Evolutionary conservation across 2,329 filamentous ascomycete species (phyloP).

Genomic region (Exophiala calicioides): DNA sequence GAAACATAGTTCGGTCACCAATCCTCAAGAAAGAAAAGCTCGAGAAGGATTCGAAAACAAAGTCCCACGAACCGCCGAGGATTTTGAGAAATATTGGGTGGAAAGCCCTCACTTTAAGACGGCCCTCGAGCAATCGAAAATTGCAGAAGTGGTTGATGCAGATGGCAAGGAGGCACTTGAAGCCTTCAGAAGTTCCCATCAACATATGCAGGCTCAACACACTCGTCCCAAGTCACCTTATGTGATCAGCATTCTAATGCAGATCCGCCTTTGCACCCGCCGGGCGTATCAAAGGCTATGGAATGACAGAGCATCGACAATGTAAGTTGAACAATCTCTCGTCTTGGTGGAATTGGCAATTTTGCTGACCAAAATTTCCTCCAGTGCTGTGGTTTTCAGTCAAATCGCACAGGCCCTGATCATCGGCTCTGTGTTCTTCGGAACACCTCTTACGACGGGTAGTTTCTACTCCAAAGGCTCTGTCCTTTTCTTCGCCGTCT

Average conservation of each 20-base stretch:
- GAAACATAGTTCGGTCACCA: constrained; percentile 54
- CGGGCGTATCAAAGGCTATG: constrained; percentile 67
- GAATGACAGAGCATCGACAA: constrained; percentile 58
- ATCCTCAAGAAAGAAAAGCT: constrained; percentile 53
- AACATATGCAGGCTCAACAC: constrained; percentile 51
- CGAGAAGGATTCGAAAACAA: constrained; percentile 45
- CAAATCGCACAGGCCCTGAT: constrained; percentile 63
- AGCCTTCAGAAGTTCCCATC: constrained; percentile 51
- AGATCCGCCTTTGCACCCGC: constrained; percentile 58
- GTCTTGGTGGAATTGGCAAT: constrained; percentile 37
- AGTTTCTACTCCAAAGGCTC: constrained; percentile 66
- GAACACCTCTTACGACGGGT: constrained; percentile 57
- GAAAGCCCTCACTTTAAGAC: constrained; percentile 57
- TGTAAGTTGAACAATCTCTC: constrained; percentile 55
- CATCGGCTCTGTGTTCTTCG: constrained; percentile 67
- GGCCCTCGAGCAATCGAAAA: constrained; percentile 53
- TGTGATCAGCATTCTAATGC: constrained; percentile 55
- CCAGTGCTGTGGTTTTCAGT: constrained; percentile 59
- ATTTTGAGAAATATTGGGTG: constrained; percentile 63
- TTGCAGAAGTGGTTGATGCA: constrained; percentile 52
- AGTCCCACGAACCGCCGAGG: constrained; percentile 55
- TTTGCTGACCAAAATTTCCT: constrained; percentile 1
- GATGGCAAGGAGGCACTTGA: constrained; percentile 61
- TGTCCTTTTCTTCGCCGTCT: constrained; percentile 63
- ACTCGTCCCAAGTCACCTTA: constrained; percentile 58